A percentile compares a stretch with the other conserved stretches of the same genome.
These are phyloP conservation scores for Dothideomycetes sp. DNA, from an alignment of 2,329 filamentous ascomycete genomes.

Conservation along the genomic window DNA sequence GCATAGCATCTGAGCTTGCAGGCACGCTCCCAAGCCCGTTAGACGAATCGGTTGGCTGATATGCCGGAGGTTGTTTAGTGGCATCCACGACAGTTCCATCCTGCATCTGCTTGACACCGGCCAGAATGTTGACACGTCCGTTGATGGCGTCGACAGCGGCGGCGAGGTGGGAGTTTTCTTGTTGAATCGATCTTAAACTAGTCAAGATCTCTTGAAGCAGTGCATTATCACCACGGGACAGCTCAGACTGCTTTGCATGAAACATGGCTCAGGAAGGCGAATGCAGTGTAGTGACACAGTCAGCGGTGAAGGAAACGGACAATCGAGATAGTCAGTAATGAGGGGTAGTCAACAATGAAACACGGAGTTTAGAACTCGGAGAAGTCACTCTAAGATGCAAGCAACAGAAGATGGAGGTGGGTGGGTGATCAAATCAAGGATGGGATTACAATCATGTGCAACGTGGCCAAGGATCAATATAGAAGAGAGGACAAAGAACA, in stretches of 20 bases:
- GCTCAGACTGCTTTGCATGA: no score
- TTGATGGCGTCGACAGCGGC: conserved; percentile 49
- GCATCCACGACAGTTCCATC: conserved; percentile 33
- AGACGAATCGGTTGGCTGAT: background rate
- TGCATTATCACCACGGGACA: conserved; percentile 3
- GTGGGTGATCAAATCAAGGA: background rate
- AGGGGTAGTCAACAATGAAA: background rate
- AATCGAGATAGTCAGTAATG: background rate
- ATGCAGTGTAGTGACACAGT: no score
- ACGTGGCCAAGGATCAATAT: background rate
- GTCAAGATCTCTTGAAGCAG: conserved; percentile 45
- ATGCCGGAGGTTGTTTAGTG: background rate
- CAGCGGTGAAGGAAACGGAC: no score
- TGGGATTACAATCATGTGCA: background rate
- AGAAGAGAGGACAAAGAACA: background rate
- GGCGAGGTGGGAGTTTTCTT: conserved; percentile 44
- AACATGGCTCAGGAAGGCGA: background rate
- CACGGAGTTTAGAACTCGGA: no score
- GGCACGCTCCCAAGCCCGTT: background rate
- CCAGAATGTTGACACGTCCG: conserved; percentile 49
- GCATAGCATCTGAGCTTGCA: conserved; percentile 3
- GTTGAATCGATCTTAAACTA: conserved; percentile 43
- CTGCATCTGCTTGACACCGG: conserved; percentile 46
- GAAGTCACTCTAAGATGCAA: no score
- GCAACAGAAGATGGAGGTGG: no score